Evolutionary conservation across 2,329 filamentous ascomycete genomes (phyloP).

Genomic region (Dryadomyces sulphureus): DNA sequence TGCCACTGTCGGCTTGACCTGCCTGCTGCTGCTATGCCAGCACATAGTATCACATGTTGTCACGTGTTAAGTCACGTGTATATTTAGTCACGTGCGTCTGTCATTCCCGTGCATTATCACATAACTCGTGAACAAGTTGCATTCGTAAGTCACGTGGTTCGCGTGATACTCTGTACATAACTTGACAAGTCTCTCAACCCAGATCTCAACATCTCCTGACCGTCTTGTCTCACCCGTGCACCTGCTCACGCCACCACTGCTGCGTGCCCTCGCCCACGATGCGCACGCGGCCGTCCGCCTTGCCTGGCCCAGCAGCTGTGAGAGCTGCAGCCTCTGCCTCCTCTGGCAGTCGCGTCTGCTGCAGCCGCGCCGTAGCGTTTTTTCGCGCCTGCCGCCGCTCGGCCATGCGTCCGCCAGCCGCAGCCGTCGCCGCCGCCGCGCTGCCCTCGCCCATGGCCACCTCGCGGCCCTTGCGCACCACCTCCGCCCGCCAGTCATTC

Average conservation of each 20-base stretch:
- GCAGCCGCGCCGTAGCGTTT: conserved; percentile 27
- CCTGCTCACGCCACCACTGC: conserved; percentile 40
- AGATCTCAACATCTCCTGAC: no score
- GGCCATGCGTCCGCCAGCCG: conserved; percentile 13
- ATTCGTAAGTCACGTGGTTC: conserved; percentile 4
- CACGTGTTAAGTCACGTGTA: neutral
- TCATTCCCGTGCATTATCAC: neutral
- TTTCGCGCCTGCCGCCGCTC: conserved; percentile 17
- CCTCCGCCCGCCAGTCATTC: conserved; percentile 41
- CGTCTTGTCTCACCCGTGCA: conserved; percentile 14
- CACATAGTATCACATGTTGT: no score
- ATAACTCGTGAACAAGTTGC: neutral
- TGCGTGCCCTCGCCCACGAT: conserved; percentile 29
- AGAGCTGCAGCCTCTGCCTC: conserved; percentile 32
- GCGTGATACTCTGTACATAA: no score
- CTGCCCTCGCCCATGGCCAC: conserved; percentile 9
- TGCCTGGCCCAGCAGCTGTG: neutral
- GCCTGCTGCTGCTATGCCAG: no score
- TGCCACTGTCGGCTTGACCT: no score
- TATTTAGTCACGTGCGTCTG: neutral
- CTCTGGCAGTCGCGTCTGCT: conserved; percentile 35
- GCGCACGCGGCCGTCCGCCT: conserved; percentile 24
- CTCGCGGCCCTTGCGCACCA: conserved; percentile 35
- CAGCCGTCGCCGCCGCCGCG: conserved; percentile 10
- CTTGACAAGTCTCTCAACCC: no score